These are phyloP conservation scores for Aegle marmelos DNA, from an alignment of 345 rosid genomes.

Conservation along the genomic window DNA sequence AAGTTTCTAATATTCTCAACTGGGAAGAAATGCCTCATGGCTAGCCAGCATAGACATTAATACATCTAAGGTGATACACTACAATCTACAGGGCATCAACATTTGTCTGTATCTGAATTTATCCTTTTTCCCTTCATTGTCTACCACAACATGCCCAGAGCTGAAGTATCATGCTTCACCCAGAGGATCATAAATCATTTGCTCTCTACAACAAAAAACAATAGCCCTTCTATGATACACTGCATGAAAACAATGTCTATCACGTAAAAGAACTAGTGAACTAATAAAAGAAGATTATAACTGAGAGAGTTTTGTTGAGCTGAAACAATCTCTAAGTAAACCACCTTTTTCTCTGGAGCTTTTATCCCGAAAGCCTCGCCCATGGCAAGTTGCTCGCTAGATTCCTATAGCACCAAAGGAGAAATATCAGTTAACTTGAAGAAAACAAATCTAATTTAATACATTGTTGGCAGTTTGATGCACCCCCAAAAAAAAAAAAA, in stretches of 20 bases:
- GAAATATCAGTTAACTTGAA: neutral
- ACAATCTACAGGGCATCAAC: neutral
- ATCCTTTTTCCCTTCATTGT: neutral
- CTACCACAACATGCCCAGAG: neutral
- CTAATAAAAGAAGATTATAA: conserved; percentile 6
- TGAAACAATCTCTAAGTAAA: neutral
- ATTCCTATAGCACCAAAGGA: conserved; percentile 53
- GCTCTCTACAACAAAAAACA: neutral
- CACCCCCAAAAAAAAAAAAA: too few species aligned
- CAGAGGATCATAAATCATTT: neutral
- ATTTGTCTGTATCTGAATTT: neutral
- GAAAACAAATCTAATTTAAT: neutral
- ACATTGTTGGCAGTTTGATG: too few species aligned
- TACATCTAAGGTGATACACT: neutral
- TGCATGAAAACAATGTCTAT: neutral
- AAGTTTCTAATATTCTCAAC: neutral
- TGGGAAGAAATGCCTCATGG: neutral
- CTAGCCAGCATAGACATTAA: neutral
- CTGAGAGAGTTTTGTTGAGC: neutral
- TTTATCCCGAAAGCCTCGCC: conserved; percentile 93
- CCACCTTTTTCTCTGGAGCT: conserved; percentile 87
- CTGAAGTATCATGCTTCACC: neutral
- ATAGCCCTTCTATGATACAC: neutral
- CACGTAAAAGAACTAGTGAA: neutral
- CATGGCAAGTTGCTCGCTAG: conserved; percentile 87